These are phyloP conservation scores for Zygnema circumcarinatum DNA, from an alignment of 139 green algal species.

Conservation along the genomic window DNA sequence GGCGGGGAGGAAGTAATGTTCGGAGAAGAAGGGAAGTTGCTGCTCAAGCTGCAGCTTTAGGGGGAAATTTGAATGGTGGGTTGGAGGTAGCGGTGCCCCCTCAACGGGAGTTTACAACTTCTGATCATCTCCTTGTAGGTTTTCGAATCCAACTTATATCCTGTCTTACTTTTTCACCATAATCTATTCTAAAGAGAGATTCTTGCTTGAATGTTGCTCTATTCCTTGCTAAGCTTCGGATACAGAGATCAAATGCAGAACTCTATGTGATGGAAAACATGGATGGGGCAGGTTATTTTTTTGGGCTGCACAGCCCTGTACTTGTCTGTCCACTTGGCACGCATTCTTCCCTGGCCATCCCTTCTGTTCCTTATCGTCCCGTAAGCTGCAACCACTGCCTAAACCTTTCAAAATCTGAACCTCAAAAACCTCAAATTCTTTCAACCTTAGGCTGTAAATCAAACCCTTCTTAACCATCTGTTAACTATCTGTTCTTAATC, in stretches of 20 bases:
- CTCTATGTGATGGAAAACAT: no score
- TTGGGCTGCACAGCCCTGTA: not conserved
- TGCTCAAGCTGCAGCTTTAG: not conserved
- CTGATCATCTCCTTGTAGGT: not conserved
- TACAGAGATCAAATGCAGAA: not conserved
- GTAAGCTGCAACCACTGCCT: no score
- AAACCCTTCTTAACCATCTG: no score
- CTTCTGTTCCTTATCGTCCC: not conserved
- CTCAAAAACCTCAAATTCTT: no score
- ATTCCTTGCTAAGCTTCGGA: not conserved
- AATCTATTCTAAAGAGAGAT: not conserved
- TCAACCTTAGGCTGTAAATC: no score
- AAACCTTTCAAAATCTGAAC: no score
- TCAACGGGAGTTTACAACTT: not conserved
- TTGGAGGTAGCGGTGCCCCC: not conserved
- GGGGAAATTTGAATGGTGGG: not conserved
- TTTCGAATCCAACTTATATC: not conserved
- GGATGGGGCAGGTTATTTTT: not conserved
- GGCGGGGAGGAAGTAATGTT: not conserved
- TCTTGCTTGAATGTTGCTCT: not conserved
- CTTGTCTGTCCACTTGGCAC: not conserved
- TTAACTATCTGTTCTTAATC: no score
- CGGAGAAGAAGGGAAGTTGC: not conserved
- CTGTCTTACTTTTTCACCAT: not conserved
- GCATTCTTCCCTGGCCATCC: not conserved